These are phyloP conservation scores for Boletus sensibilis DNA, from an alignment of 768 basidiomycete species.

Conservation along the genomic window DNA sequence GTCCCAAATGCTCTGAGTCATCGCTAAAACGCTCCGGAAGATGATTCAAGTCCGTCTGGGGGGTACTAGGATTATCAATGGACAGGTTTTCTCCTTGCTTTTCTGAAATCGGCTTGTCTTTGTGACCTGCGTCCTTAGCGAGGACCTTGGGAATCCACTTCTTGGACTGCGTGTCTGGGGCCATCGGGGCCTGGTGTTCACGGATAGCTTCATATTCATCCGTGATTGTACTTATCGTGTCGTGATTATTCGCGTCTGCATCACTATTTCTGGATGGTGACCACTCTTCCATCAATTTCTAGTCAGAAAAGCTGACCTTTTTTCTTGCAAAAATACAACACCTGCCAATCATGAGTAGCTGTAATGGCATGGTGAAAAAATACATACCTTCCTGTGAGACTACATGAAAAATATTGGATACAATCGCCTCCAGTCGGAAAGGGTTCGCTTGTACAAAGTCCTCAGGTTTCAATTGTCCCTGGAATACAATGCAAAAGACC, in stretches of 20 bases:
- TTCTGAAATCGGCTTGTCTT: background rate
- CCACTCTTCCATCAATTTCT: background rate
- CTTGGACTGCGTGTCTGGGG: background rate
- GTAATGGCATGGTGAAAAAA: background rate
- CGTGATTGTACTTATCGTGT: background rate
- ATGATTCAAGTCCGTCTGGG: background rate
- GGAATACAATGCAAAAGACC: background rate
- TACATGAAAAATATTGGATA: background rate
- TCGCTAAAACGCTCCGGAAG: background rate
- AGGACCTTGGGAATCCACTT: background rate
- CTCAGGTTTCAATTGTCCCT: background rate
- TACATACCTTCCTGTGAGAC: background rate
- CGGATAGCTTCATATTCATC: background rate
- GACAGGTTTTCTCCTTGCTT: background rate
- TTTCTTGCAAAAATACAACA: background rate
- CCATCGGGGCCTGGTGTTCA: background rate
- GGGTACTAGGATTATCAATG: background rate
- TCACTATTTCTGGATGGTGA: background rate
- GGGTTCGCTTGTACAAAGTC: background rate
- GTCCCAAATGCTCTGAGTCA: too few species aligned
- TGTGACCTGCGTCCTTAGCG: too few species aligned
- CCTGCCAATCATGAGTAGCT: background rate
- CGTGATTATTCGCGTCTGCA: background rate
- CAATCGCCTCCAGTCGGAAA: background rate
- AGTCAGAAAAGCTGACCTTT: background rate